Conservation (phyloP, 2,329 filamentous ascomycete genomes). For the Xylariaceae sp. region DNA sequence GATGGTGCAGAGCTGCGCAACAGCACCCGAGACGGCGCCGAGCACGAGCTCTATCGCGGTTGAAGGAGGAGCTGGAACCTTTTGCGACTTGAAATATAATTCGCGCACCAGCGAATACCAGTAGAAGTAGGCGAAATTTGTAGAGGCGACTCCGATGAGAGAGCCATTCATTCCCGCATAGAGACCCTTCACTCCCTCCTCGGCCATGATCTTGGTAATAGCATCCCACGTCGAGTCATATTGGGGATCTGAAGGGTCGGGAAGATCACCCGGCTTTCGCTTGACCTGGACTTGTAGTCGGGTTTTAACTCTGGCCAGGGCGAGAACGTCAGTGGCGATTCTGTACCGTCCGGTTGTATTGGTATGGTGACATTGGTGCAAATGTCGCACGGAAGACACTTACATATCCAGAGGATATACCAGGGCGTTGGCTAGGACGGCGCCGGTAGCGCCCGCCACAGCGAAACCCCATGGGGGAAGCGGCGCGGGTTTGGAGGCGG, state of each 20-base stretch:
- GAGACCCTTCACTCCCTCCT: constrained; percentile 73
- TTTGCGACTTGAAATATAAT: constrained; percentile 61
- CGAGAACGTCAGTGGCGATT: neutral
- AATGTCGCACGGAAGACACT: constrained; percentile 25
- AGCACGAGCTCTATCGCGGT: constrained; percentile 77
- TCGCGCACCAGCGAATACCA: constrained; percentile 89
- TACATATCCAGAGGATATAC: constrained; percentile 97
- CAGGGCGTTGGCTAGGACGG: constrained; percentile 87
- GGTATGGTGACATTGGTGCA: no score
- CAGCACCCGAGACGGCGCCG: constrained; percentile 78
- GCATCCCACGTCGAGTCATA: constrained; percentile 87
- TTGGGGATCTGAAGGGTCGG: constrained; percentile 51
- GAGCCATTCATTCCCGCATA: constrained; percentile 86
- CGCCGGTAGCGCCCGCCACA: constrained; percentile 84
- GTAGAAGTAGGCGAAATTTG: constrained; percentile 99
- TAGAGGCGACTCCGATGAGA: constrained; percentile 86
- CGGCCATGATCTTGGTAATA: constrained; percentile 71
- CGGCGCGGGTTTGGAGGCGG: constrained; percentile 55
- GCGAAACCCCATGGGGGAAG: constrained; percentile 91
- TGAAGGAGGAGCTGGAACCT: constrained; percentile 50
- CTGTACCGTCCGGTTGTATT: no score
- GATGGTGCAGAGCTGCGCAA: constrained; percentile 94
- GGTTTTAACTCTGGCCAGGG: constrained; percentile 71
- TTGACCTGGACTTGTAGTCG: constrained; percentile 92
- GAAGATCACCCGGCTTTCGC: constrained; percentile 38